These are phyloP conservation scores for Exutisphaerella laricina DNA, from an alignment of 2,329 filamentous ascomycete species.

Conservation along the genomic window DNA sequence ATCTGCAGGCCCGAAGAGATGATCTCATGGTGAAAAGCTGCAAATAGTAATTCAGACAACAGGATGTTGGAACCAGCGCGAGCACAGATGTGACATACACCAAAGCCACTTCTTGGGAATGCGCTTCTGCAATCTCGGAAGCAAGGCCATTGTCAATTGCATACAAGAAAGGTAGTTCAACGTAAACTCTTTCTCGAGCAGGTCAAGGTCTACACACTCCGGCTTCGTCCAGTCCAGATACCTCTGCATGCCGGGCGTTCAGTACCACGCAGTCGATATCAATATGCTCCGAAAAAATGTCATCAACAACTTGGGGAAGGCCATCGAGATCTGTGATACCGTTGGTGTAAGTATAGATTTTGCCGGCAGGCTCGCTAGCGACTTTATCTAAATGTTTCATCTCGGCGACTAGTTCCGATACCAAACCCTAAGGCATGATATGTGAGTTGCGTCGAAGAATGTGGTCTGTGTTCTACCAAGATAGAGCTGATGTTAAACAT, in stretches of 20 bases:
- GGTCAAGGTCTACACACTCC: slow-evolving; percentile 41
- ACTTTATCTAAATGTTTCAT: slow-evolving; percentile 47
- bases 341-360: slow-evolving; percentile 44
- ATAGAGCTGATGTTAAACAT: no score
- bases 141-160: slow-evolving; percentile 46
- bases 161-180: slow-evolving; percentile 49
- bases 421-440: no score
- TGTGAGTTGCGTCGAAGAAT: no score
- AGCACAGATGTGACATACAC: slow-evolving; percentile 48
- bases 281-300: slow-evolving; percentile 42
- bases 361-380: slow-evolving; percentile 41
- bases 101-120: slow-evolving; percentile 38
- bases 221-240: slow-evolving; percentile 48
- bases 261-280: slow-evolving; percentile 50
- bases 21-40: slow-evolving; percentile 51
- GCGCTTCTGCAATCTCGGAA: slow-evolving; percentile 46
- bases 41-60: slow-evolving; percentile 51
- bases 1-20: slow-evolving; percentile 49
- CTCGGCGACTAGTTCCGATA: slow-evolving; percentile 44
- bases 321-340: slow-evolving; percentile 47
- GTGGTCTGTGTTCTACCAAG: no score
- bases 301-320: slow-evolving; percentile 42
- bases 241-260: slow-evolving; percentile 50
- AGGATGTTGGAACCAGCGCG: slow-evolving; percentile 45
- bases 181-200: slow-evolving; percentile 17